These are phyloP conservation scores for Nannochloropsis gaditana DNA, from an alignment of 108 stramenopile species.

Conservation along the genomic window DNA sequence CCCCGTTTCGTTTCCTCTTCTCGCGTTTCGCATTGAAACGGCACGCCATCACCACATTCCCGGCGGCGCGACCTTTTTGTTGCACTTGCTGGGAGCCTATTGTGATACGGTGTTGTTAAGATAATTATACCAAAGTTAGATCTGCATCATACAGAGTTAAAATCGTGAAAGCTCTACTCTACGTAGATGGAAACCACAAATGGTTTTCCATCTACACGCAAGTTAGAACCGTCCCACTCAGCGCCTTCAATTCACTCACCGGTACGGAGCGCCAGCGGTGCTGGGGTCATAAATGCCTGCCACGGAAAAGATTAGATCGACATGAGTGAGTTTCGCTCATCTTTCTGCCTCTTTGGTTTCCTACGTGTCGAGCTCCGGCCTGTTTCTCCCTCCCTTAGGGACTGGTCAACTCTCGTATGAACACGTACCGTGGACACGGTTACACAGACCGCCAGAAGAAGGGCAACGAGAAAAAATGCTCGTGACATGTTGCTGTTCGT, in stretches of 20 bases:
- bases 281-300: conserved; percentile 4
- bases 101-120: neutral
- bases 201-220: no score
- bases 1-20: conserved; percentile 3
- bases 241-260: neutral
- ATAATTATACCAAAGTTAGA: no score
- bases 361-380: neutral
- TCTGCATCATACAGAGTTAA: no score
- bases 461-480: neutral
- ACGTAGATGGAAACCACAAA: no score
- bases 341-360: conserved; percentile 12
- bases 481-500: neutral
- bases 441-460: neutral
- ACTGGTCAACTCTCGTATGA: neutral
- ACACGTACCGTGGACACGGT: conserved; percentile 4
- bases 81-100: neutral
- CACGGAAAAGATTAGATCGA: neutral
- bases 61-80: conserved; percentile 9
- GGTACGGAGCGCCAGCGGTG: neutral
- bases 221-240: no score
- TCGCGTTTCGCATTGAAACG: conserved; percentile 16
- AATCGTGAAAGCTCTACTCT: no score
- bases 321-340: neutral
- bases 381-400: neutral
- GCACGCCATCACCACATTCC: conserved; percentile 17